phyloP scores from a whole-genome alignment of 2,329 filamentous ascomycete species.

The Sporothrix mexicana region DNA sequence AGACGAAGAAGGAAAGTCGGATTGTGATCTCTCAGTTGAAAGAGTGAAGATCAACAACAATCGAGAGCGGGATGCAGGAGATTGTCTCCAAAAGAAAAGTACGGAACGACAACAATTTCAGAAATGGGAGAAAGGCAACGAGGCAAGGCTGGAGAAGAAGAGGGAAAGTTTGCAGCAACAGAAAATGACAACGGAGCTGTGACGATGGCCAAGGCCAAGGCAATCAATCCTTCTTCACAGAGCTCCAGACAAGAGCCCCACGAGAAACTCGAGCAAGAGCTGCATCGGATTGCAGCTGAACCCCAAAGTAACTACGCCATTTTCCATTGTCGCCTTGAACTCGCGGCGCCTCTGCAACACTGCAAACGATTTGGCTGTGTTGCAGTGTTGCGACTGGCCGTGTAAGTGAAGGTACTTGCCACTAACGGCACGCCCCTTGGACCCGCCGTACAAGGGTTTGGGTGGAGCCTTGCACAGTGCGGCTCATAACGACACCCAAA shows the following conservation, averaged over 20 bases:
- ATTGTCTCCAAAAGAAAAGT: not conserved
- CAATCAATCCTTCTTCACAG: not conserved
- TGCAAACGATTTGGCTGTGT: not conserved
- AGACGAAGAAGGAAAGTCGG: not conserved
- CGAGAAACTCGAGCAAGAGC: not conserved
- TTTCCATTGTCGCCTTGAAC: conserved; percentile 5
- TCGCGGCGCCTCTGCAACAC: not conserved
- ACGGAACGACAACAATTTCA: not conserved
- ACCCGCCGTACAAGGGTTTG: not conserved
- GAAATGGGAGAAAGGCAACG: not conserved
- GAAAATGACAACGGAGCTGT: conserved; percentile 1
- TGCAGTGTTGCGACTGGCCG: not conserved
- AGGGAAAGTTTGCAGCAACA: not conserved
- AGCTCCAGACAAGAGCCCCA: not conserved
- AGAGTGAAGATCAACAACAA: not conserved
- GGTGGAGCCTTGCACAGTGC: conserved; percentile 23
- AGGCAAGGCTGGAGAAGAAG: not conserved
- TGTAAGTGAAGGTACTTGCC: conserved; percentile 19
- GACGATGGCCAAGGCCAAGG: conserved; percentile 5
- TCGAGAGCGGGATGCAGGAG: no score
- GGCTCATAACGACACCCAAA: not conserved
- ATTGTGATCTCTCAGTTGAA: not conserved
- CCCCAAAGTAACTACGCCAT: not conserved
- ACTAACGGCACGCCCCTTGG: conserved; percentile 20
- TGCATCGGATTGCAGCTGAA: not conserved